phyloP scores from a whole-genome alignment of 2,329 filamentous ascomycete species.

The Colletotrichum cordylinicola region DNA sequence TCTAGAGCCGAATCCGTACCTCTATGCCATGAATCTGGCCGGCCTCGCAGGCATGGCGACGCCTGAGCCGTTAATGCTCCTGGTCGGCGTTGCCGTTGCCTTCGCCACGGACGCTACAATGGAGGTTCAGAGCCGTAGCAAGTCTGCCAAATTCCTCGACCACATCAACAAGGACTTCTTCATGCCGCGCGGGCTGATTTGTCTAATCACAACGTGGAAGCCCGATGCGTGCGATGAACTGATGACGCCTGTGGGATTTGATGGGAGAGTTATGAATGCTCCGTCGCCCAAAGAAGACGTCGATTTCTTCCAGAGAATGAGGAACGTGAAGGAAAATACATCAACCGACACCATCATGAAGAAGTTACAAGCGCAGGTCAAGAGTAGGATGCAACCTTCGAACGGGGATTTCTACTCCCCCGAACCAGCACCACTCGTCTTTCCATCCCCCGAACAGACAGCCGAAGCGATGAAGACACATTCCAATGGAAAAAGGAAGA shows the following conservation, averaged over 20 bases:
- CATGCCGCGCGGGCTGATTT: slow-evolving; percentile 58
- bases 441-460: slow-evolving; percentile 45
- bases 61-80: slow-evolving; percentile 44
- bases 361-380: not conserved
- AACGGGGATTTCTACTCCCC: slow-evolving; percentile 45
- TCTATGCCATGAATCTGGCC: slow-evolving; percentile 45
- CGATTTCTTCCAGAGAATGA: not conserved
- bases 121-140: slow-evolving; percentile 42
- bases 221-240: slow-evolving; percentile 37
- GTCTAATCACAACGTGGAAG: slow-evolving; percentile 56
- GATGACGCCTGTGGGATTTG: slow-evolving; percentile 33
- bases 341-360: not conserved
- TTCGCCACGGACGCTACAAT: slow-evolving; percentile 45
- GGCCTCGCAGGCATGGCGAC: slow-evolving; percentile 42
- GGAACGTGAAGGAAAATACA: not conserved
- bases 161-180: slow-evolving; percentile 62
- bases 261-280: slow-evolving; percentile 26
- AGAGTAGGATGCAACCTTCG: not conserved
- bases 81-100: slow-evolving; percentile 49
- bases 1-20: slow-evolving; percentile 34
- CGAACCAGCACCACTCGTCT: slow-evolving; percentile 53
- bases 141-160: slow-evolving; percentile 60
- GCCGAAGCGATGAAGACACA: slow-evolving; percentile 16
- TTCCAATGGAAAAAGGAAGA: slow-evolving; percentile 25
- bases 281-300: not conserved